Evolutionary conservation across 1,139 yeast species (phyloP), one percentile per base, ranked within the genome.

Genomic region (Zygosaccharomyces sapae): DNA sequence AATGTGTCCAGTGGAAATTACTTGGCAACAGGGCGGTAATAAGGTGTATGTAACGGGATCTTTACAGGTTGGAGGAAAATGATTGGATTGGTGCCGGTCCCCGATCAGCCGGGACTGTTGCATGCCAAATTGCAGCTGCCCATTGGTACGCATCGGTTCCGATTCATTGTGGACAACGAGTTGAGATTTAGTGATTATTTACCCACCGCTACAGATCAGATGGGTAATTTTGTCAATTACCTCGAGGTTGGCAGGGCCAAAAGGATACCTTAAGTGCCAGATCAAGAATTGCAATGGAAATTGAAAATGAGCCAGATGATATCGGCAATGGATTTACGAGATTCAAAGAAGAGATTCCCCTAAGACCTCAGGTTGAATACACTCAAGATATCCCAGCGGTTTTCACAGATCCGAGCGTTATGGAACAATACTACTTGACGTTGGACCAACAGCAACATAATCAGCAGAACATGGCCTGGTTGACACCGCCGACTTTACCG

Each of bases 121-220:
- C 65, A 78, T 53, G 76, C 85, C 56, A 73, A 79, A 49, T 65
- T 83, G 35, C 79, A 81, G 50, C 67, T 83, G 25, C 82, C 83
- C 1, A 79, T 86, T 8, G 98, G 98, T 2, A 94, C 95, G 3
- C 98, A 92, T 67, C 80, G 96, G 58, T 79, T 94, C 62, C 79
- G 96, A 59, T 92, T 92, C 66, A 92, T 92, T 49, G 95, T 92
- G 42, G 96, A 92, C 65, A 90, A 90, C 63, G 98, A 92, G 66
- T 81, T 90, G 61, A 72, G 96, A 54, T 90, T 94, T 55, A 83
- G 94, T 51, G 96, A 89, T 62, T 85, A 78, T 61, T 74, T 92
- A 55, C 97, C 97, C 12, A 90, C 97, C 0, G 97, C 99, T 5
- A 92, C 99, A 0, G 99, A 92, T 67, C 95, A 92, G 54, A 90